These are phyloP conservation scores for Pythium aristosporum DNA, from an alignment of 352 stramenopile genomes.

Conservation along the genomic window DNA sequence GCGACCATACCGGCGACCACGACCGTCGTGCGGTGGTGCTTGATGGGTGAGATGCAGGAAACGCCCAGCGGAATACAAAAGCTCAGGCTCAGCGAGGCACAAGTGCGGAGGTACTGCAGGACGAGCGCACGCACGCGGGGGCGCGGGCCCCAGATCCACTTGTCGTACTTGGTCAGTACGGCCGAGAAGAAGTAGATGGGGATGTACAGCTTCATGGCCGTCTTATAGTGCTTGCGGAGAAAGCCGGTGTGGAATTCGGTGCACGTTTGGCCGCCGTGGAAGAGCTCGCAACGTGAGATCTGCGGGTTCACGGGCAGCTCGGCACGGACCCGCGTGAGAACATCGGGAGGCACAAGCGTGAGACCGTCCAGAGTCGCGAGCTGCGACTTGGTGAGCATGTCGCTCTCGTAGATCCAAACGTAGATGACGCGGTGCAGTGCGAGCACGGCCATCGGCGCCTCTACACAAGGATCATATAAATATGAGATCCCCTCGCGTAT, in stretches of 20 bases:
- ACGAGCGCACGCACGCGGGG: constrained; percentile 37
- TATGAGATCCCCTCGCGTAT: background rate
- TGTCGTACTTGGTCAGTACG: constrained; percentile 64
- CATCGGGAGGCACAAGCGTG: constrained; percentile 34
- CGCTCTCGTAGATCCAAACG: constrained; percentile 55
- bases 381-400: constrained; percentile 51
- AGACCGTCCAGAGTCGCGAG: constrained; percentile 53
- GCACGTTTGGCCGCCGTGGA: constrained; percentile 34
- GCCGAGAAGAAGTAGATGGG: constrained; percentile 69
- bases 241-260: constrained; percentile 46
- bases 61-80: constrained; percentile 57
- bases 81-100: constrained; percentile 58
- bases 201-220: constrained; percentile 59
- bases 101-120: constrained; percentile 63
- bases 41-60: constrained; percentile 51
- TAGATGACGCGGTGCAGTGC: constrained; percentile 53
- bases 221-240: constrained; percentile 41
- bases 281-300: constrained; percentile 57
- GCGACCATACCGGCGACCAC: constrained; percentile 40
- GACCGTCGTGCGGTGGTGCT: constrained; percentile 29
- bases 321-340: constrained; percentile 49
- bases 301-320: constrained; percentile 46
- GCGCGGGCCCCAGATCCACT: constrained; percentile 61
- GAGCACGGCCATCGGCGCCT: constrained; percentile 43
- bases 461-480: constrained; percentile 18